phyloP scores from a whole-genome alignment of 2,329 filamentous ascomycete genomes.

The Fusarium sp. region DNA sequence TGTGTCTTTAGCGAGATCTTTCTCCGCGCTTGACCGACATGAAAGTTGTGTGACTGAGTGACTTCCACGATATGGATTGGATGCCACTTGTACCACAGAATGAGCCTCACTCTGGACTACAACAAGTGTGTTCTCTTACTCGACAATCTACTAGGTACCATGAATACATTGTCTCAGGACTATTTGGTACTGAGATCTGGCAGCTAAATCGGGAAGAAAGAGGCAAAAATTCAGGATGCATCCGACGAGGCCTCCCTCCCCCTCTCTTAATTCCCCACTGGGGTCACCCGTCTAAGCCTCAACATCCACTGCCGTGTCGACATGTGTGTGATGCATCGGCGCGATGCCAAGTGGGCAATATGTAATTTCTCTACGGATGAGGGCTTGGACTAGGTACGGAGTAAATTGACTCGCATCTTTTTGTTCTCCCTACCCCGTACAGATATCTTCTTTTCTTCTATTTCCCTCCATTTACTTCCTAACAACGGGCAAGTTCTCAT shows the following conservation, averaged over 20 bases:
- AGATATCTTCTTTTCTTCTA: neutral
- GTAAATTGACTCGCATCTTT: neutral
- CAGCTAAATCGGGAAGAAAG: neutral
- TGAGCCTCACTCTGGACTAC: conserved; percentile 5
- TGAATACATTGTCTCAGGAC: neutral
- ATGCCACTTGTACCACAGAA: neutral
- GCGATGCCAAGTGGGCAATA: conserved; percentile 22
- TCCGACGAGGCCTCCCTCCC: conserved; percentile 36
- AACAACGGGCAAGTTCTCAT: neutral
- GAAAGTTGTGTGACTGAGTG: conserved; percentile 11
- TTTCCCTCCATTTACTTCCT: no score
- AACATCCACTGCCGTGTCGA: conserved; percentile 38
- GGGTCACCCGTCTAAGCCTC: conserved; percentile 37
- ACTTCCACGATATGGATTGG: conserved; percentile 8
- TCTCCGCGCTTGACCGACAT: conserved; percentile 21
- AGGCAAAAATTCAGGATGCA: conserved; percentile 22
- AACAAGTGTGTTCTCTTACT: neutral
- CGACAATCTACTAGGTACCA: neutral
- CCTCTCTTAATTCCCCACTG: conserved; percentile 33
- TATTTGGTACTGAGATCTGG: neutral
- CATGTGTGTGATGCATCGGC: conserved; percentile 33
- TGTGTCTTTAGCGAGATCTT: conserved; percentile 19
- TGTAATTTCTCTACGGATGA: neutral
- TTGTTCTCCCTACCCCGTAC: neutral
- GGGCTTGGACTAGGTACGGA: no score